Conservation (phyloP, 371 early-diverging fungal species). For the Mortierella sp. region DNA sequence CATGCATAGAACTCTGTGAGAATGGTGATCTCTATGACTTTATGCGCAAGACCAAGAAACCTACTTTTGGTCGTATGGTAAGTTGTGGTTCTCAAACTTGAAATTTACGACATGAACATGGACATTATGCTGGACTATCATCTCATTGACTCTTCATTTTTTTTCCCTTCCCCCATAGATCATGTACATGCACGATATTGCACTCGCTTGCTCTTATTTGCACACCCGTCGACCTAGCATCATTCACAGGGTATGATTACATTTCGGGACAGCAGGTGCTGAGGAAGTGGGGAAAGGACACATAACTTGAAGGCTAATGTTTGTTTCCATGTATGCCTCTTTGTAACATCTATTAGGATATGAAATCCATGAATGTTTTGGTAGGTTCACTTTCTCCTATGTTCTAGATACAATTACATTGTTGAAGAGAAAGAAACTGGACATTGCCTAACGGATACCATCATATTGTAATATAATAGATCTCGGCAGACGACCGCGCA, state of each 20-base stretch:
- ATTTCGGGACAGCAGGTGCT: too few species aligned
- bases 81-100: not conserved
- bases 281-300: not conserved
- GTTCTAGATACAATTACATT: too few species aligned
- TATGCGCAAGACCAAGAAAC: constrained; percentile 74
- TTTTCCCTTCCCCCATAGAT: constrained; percentile 47
- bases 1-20: constrained; percentile 70
- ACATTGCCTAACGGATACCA: not conserved
- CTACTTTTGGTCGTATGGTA: constrained; percentile 70
- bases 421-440: too few species aligned
- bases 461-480: constrained; percentile 37
- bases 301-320: not conserved
- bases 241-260: constrained; percentile 61
- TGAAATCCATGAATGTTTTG: constrained; percentile 90
- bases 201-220: constrained; percentile 61
- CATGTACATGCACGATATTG: constrained; percentile 88
- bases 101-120: not conserved
- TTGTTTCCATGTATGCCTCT: not conserved
- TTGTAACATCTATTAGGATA: constrained; percentile 61
- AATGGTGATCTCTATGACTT: constrained; percentile 84
- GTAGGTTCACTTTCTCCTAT: constrained; percentile 42
- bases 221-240: constrained; percentile 68
- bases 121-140: not conserved
- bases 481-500: constrained; percentile 74
- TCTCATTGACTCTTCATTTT: not conserved